Conservation (phyloP, 768 basidiomycete species). For the Suillus tomentosus region DNA sequence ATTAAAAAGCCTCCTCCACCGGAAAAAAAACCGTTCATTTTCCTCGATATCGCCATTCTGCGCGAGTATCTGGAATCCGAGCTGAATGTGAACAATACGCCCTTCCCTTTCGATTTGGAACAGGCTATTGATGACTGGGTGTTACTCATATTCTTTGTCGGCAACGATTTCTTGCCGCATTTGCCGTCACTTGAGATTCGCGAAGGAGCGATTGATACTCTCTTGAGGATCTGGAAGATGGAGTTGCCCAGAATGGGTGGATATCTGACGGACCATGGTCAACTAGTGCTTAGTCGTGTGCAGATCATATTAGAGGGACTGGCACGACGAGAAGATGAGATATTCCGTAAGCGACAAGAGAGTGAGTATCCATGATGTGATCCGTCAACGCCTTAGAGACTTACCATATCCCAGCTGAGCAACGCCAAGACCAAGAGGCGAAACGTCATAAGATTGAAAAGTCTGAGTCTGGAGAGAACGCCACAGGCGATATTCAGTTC, state of each 20-base stretch:
- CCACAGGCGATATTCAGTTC: slow-evolving; percentile 37
- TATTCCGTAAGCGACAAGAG: slow-evolving; percentile 91
- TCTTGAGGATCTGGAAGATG: slow-evolving; percentile 93
- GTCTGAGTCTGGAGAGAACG: slow-evolving; percentile 41
- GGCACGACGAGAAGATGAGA: slow-evolving; percentile 91
- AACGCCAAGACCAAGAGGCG: slow-evolving; percentile 88
- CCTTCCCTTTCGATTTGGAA: slow-evolving; percentile 92
- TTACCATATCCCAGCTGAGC: slow-evolving; percentile 64
- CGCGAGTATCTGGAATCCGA: slow-evolving; percentile 99
- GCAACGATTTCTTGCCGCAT: slow-evolving; percentile 97
- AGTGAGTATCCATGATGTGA: slow-evolving; percentile 52
- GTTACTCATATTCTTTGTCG: slow-evolving; percentile 99
- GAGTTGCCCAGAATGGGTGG: slow-evolving; percentile 96
- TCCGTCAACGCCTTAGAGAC: slow-evolving; percentile 16
- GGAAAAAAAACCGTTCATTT: slow-evolving; percentile 93
- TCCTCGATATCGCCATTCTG: slow-evolving; percentile 93
- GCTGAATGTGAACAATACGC: slow-evolving; percentile 76
- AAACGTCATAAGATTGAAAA: slow-evolving; percentile 80
- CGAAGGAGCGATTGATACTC: slow-evolving; percentile 97
- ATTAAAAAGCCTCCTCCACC: slow-evolving; percentile 57
- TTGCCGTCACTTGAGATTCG: slow-evolving; percentile 97
- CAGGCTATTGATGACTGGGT: slow-evolving; percentile 99
- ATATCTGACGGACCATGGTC: slow-evolving; percentile 92
- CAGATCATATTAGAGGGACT: slow-evolving; percentile 96
- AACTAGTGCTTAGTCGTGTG: slow-evolving; percentile 79